Percentiles rank a stretch among this genome's conserved stretches.
phyloP scores from a whole-genome alignment of 78 protist species.

The Cavenderia fasciculata region DNA sequence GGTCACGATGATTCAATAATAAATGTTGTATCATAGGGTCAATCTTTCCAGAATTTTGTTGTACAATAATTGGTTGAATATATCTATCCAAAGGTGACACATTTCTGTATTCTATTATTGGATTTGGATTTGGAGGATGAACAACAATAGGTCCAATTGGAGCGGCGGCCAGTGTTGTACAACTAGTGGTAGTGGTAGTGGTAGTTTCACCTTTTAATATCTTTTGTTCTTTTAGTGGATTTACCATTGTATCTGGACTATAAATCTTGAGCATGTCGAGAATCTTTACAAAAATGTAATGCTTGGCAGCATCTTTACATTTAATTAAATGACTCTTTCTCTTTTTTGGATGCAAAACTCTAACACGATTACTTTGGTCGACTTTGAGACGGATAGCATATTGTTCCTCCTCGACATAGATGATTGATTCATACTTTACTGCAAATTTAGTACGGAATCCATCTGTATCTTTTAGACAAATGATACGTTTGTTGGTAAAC shows the following conservation, averaged over 20 bases:
- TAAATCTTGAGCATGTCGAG: constrained; percentile 11
- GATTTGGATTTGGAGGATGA: background rate
- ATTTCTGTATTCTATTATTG: background rate
- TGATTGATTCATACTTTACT: constrained; percentile 16
- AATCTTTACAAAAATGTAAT: constrained; percentile 13
- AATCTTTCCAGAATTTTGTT: too few species aligned
- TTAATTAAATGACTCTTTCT: constrained; percentile 11
- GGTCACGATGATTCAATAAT: background rate
- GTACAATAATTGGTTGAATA: constrained; percentile 63
- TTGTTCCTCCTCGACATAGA: background rate
- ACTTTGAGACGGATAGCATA: background rate
- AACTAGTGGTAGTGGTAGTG: background rate
- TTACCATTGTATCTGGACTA: background rate
- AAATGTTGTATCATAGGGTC: constrained; percentile 5
- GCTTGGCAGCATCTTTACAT: constrained; percentile 40
- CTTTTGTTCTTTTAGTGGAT: background rate
- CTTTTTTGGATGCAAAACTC: constrained; percentile 9
- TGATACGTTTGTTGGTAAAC: constrained; percentile 53
- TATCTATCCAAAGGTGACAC: background rate
- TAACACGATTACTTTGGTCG: background rate
- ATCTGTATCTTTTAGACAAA: constrained; percentile 60
- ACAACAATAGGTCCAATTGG: background rate
- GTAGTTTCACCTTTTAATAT: background rate
- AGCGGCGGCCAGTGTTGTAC: constrained; percentile 26
- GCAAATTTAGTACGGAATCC: constrained; percentile 53